These are phyloP conservation scores for Phytophthora ohioensis DNA, from an alignment of 352 stramenopile genomes.

Conservation along the genomic window DNA sequence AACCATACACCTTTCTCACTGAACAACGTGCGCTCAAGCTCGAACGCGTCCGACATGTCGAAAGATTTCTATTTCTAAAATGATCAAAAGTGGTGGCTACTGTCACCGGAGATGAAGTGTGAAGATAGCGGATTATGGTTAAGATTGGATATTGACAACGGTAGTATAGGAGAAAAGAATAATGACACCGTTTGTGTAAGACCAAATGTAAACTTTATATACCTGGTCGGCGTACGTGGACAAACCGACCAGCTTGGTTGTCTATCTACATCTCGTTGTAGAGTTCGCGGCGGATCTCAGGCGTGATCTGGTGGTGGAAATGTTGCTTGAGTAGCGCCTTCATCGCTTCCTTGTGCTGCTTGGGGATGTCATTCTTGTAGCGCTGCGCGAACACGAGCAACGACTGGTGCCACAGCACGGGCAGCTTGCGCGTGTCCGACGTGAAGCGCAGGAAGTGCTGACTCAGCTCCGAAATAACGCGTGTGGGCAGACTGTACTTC, in stretches of 20 bases:
- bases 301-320: slow-evolving; percentile 98
- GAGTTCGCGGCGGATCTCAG: slow-evolving; percentile 98
- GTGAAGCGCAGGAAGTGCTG: slow-evolving; percentile 97
- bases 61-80: slow-evolving; percentile 8
- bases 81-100: not conserved
- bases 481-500: slow-evolving; percentile 99
- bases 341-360: slow-evolving; percentile 95
- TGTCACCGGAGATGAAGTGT: slow-evolving; percentile 7
- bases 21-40: slow-evolving; percentile 83
- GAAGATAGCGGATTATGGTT: not conserved
- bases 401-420: slow-evolving; percentile 99
- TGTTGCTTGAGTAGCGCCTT: slow-evolving; percentile 92
- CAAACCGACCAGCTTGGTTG: not conserved
- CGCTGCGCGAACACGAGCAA: slow-evolving; percentile 98
- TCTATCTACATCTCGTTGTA: slow-evolving; percentile 72
- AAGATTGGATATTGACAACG: slow-evolving; percentile 1
- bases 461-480: slow-evolving; percentile 96
- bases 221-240: slow-evolving; percentile 6
- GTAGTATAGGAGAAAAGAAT: not conserved
- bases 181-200: slow-evolving; percentile 13
- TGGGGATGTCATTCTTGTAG: slow-evolving; percentile 98
- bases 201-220: slow-evolving; percentile 43
- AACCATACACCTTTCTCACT: slow-evolving; percentile 83
- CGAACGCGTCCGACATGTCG: slow-evolving; percentile 38
- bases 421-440: slow-evolving; percentile 87